phyloP scores from a whole-genome alignment of 768 basidiomycete species.

The Amylocystis lapponica region DNA sequence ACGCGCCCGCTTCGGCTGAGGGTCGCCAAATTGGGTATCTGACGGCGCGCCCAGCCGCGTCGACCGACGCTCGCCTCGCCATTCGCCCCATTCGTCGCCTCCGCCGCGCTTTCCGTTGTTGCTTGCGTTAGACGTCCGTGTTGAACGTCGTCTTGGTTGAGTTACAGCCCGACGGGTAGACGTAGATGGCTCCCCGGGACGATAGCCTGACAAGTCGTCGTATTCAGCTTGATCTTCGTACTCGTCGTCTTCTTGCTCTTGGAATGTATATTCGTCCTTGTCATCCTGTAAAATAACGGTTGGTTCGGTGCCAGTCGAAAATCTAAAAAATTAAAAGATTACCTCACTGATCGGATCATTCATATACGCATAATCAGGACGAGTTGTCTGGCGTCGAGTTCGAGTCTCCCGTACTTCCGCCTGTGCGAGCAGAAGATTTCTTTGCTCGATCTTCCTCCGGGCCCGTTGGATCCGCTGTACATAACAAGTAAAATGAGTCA shows the following conservation, averaged over 20 bases:
- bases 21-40: slow-evolving; percentile 48
- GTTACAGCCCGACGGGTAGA: slow-evolving; percentile 9
- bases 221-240: slow-evolving; percentile 46
- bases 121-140: slow-evolving; percentile 36
- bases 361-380: slow-evolving; percentile 78
- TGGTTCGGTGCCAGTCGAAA: too few species aligned
- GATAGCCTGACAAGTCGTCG: slow-evolving; percentile 32
- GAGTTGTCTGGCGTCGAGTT: slow-evolving; percentile 65
- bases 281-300: slow-evolving; percentile 50
- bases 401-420: slow-evolving; percentile 76
- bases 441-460: slow-evolving; percentile 66
- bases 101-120: slow-evolving; percentile 45
- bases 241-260: slow-evolving; percentile 64
- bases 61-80: slow-evolving; percentile 76
- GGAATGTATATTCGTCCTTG: slow-evolving; percentile 58
- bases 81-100: slow-evolving; percentile 47
- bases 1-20: slow-evolving; percentile 61
- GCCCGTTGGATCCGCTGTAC: slow-evolving; percentile 64
- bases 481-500: slow-evolving; percentile 13
- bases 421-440: slow-evolving; percentile 58
- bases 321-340: slow-evolving; percentile 25
- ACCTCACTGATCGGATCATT: slow-evolving; percentile 62
- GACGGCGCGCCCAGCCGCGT: slow-evolving; percentile 52
- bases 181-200: slow-evolving; percentile 12
- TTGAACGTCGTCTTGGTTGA: slow-evolving; percentile 31